Percentiles rank a stretch among this genome's conserved stretches.
phyloP scores from a whole-genome alignment of 2,329 filamentous ascomycete species.

The Colletotrichum orbiculare region DNA sequence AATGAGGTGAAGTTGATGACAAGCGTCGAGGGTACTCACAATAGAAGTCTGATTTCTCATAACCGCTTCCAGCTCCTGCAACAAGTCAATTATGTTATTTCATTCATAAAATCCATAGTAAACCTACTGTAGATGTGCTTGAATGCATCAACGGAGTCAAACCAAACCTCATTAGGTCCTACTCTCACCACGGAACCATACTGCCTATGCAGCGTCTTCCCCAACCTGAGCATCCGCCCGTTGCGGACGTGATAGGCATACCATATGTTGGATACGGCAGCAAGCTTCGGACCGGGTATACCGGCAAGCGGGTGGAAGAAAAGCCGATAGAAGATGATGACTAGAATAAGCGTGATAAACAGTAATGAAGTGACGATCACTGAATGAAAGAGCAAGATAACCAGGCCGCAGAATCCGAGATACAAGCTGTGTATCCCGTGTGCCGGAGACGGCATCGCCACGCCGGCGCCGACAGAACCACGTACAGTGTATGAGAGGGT shows the following conservation, averaged over 20 bases:
- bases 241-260: conserved; percentile 57
- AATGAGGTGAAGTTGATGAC: background rate
- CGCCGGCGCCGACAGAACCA: conserved; percentile 17
- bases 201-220: conserved; percentile 54
- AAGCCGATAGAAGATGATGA: conserved; percentile 49
- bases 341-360: background rate
- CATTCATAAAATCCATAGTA: background rate
- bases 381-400: background rate
- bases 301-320: conserved; percentile 56
- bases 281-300: conserved; percentile 59
- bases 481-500: background rate
- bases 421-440: conserved; percentile 16
- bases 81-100: background rate
- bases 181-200: conserved; percentile 65
- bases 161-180: conserved; percentile 65
- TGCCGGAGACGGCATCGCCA: conserved; percentile 27
- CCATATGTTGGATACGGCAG: conserved; percentile 60
- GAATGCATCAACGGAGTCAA: conserved; percentile 59
- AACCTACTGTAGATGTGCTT: conserved; percentile 58
- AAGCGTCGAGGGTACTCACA: conserved; percentile 42
- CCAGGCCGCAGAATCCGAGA: conserved; percentile 6
- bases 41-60: conserved; percentile 65
- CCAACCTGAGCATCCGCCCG: conserved; percentile 55
- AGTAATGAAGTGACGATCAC: conserved; percentile 1
- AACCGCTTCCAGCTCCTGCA: conserved; percentile 58